Evolutionary conservation across 768 basidiomycete genomes (phyloP).

Genomic region (Boletus sp.): DNA sequence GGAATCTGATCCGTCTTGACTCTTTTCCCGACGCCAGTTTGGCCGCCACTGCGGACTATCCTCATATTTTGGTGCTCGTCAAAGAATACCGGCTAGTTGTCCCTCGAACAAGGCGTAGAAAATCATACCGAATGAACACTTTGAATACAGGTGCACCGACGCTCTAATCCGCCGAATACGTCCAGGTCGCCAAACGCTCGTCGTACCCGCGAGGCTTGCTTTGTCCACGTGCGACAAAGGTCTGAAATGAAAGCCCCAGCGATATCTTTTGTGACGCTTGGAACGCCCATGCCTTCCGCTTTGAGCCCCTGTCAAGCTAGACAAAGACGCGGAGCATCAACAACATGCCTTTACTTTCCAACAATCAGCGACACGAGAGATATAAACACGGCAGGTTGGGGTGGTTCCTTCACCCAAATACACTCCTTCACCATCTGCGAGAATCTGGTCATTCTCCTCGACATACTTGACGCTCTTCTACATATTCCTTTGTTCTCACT

Average conservation of each 20-base stretch:
- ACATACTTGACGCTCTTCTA: background rate
- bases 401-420: background rate
- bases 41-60: too few species aligned
- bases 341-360: background rate
- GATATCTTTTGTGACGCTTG: conserved; percentile 1
- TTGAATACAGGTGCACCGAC: background rate
- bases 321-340: background rate
- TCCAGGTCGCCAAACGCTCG: background rate
- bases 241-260: background rate
- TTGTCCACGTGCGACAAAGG: background rate
- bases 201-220: background rate
- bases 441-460: conserved; percentile 21
- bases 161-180: background rate
- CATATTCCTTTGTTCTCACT: background rate
- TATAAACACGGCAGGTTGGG: conserved; percentile 12
- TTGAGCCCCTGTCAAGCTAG: conserved; percentile 1
- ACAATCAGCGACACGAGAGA: background rate
- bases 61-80: background rate
- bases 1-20: background rate
- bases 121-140: background rate
- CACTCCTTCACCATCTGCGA: background rate
- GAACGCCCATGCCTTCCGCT: conserved; percentile 1
- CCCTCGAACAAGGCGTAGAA: background rate
- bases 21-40: too few species aligned
- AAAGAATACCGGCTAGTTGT: too few species aligned